These are phyloP conservation scores for Trichosanthes cucumerina DNA, from an alignment of 306 rosid genomes.

Conservation along the genomic window DNA sequence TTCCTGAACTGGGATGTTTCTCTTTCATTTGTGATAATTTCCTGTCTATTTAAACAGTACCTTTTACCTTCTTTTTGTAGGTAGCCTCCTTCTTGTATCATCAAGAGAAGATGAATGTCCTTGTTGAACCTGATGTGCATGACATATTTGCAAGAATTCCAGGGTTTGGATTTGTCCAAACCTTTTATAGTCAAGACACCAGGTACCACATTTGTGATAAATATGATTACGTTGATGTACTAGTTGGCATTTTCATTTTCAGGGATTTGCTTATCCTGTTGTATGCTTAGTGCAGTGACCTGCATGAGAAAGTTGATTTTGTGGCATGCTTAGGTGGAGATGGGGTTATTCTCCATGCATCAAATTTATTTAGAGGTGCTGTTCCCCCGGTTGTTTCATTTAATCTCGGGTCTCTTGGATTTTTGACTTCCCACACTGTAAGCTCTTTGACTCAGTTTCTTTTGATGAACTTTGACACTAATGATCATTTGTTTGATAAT, in stretches of 20 bases:
- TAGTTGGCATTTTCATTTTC: constrained; percentile 9
- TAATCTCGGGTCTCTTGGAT: constrained; percentile 98
- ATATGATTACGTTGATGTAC: constrained; percentile 9
- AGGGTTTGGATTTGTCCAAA: constrained; percentile 95
- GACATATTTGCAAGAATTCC: constrained; percentile 89
- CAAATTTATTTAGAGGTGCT: constrained; percentile 81
- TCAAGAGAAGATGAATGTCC: constrained; percentile 81
- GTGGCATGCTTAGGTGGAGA: constrained; percentile 99
- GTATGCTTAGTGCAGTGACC: constrained; percentile 50
- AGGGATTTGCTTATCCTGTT: constrained; percentile 21
- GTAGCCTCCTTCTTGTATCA: constrained; percentile 70
- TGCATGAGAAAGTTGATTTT: constrained; percentile 93
- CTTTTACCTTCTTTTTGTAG: constrained; percentile 30
- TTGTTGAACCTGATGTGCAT: constrained; percentile 94
- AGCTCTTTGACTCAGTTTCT: constrained; percentile 27
- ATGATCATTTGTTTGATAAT: neutral
- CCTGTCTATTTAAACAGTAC: neutral
- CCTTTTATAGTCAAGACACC: constrained; percentile 89
- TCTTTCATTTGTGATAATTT: constrained; percentile 14
- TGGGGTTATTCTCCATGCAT: constrained; percentile 93
- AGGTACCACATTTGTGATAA: constrained; percentile 38
- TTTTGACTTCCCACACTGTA: constrained; percentile 84
- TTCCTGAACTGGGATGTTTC: neutral
- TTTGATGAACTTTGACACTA: neutral
- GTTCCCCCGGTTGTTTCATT: constrained; percentile 94